Evolutionary conservation across 1,139 yeast genomes (phyloP), one percentile per base, ranked within the genome.

Genomic region (Scheffersomyces lignicola): DNA sequence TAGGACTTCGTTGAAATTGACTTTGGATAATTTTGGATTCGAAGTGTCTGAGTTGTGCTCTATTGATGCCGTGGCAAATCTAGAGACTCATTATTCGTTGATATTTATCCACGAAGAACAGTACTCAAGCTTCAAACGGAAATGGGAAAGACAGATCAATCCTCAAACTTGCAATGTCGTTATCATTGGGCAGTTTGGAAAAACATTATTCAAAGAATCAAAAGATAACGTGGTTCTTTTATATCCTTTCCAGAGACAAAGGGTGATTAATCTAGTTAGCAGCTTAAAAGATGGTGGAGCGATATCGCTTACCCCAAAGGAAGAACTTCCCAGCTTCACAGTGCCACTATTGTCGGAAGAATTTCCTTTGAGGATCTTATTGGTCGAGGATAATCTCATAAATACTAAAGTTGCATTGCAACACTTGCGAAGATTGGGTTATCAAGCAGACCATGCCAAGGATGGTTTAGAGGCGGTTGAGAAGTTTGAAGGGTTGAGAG

Each of bases 321-420:
- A 20, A 20, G 23, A 20, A 20, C 23, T 8, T 9, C 10, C 10
- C 8, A 20, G 10, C 10, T 20, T 20, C 10, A 20, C 10, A 20
- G 10, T 10, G 9, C 23, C 23, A 7, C 12, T 26, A 20, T 43
- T 49, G 33, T 64, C 70, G 0, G 56, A 53, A 5, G 51, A 50
- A 15, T 60, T 60, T 37, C 80, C 80, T 5, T 52, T 76, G 24
- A 52, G 60, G 33, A 74, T 76, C 24, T 49, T 76, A 24, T 52
- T 76, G 8, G 81, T 79, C 0, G 82, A 76, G 47, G 82, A 76
- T 44, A 76, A 76, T 41, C 47, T 69, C 27, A 63, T 76, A 42
- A 76, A 76, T 45, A 66, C 73, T 18, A 62, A 65, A 35, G 80
- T 76, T 18, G 80, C 79, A 0, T 47, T 69, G 18, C 74, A 71